Base-by-base conservation (phyloP, 1,284 basidiomycete genomes). In the Calocybe gambosa region DNA sequence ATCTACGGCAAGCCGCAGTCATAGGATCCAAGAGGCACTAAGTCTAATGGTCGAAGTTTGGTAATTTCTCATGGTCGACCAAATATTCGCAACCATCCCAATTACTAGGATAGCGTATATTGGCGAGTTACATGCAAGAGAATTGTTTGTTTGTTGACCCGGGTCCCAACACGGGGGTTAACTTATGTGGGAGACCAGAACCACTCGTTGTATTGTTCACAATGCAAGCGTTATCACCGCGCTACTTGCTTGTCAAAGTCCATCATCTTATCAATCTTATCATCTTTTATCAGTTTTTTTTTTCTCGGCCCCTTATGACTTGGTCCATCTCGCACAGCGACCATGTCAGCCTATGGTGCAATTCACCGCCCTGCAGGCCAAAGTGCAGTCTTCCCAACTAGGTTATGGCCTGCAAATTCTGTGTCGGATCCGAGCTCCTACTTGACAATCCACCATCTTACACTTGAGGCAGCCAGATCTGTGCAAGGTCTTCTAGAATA, bases 371-470 rank as follows among this genome's bases (percentile, higher is more conserved):
- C 47, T 25, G 21, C 35, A 12, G n/a, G 18, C 35, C 34, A 42
- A 18, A 26, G 16, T 19, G 25, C 19, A 12, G 49, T 50, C 37
- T 56, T 65, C 40, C 56, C 55, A 37, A 46, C 60, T 34, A 65
- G 61, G 10, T 42, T 59, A 19, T 68, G 65, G 67, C 45, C 43
- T 2, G 38, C 50, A 25, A 21, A 15, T 36, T 42, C 44, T 38
- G 43, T 42, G 13, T 39, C 39, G 12, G 20, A 39, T 37, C 37
- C 43, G 25, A 10, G 41, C 16, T 29, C 45, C 34, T 67, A 65
- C 55, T 53, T 82, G 7, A 70, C 77, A 2, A 68, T 88, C 12
- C 77, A 89, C 61, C 87, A 90, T 52, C 64, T 90, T 36, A 79
- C 73, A 9, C 71, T 76, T 8, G 55, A 69, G 4, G 65, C 69